Percentiles rank a stretch among this genome's conserved stretches.
Conservation (phyloP, 1,139 yeast genomes). For the Zygosaccharomyces pseudobailii region DNA sequence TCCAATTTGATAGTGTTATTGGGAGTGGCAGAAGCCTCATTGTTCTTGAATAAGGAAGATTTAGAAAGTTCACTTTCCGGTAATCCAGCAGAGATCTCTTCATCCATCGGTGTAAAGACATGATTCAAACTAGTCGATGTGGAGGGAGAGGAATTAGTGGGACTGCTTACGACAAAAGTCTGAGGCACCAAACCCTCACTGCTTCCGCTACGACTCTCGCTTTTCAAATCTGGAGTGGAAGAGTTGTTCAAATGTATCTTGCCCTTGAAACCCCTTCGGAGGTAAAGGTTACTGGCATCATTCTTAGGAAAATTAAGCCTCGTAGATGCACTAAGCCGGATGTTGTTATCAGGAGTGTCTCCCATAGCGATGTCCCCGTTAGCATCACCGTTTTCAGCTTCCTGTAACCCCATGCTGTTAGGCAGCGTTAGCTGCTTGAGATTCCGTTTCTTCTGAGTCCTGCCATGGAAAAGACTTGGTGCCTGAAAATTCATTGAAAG, state of each 20-base stretch:
- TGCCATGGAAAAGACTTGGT: conserved; percentile 41
- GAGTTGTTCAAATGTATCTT: conserved; percentile 9
- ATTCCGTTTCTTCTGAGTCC: conserved; percentile 66
- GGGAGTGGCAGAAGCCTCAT: conserved; percentile 4
- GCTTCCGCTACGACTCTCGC: conserved; percentile 1
- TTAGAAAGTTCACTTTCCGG: conserved; percentile 7
- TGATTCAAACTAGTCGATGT: conserved; percentile 14
- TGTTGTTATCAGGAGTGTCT: neutral
- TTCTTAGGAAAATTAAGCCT: conserved; percentile 7
- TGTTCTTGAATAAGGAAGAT: conserved; percentile 7
- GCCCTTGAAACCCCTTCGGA: conserved; percentile 14
- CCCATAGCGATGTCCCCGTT: neutral
- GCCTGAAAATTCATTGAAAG: conserved; percentile 5
- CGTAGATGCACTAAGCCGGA: neutral
- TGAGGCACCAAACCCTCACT: conserved; percentile 8
- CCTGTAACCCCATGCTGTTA: neutral
- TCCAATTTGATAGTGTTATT: conserved; percentile 27
- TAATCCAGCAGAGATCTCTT: conserved; percentile 3
- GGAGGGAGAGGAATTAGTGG: conserved; percentile 15
- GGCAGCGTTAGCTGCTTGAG: conserved; percentile 52
- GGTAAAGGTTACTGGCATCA: conserved; percentile 7
- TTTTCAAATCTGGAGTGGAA: conserved; percentile 6
- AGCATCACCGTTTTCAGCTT: neutral
- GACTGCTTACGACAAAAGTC: conserved; percentile 14
- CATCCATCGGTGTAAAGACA: conserved; percentile 14